These are phyloP conservation scores for Byssochlamys sp. DNA, from an alignment of 2,329 filamentous ascomycete genomes.

Conservation along the genomic window DNA sequence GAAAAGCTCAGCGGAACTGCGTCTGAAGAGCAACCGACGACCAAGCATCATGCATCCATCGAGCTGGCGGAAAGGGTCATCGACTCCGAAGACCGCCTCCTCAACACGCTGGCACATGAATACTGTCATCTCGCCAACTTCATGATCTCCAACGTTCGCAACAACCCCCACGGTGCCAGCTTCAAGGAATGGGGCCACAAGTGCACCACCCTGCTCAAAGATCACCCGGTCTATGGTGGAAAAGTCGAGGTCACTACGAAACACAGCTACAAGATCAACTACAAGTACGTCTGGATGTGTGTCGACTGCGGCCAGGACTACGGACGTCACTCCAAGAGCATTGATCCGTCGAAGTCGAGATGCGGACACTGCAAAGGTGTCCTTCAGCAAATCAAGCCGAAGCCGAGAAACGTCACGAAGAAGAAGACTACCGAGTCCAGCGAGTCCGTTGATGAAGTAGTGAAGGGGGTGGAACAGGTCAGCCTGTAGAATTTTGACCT, in stretches of 20 bases:
- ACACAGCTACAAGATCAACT: constrained; percentile 81
- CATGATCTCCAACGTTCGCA: constrained; percentile 67
- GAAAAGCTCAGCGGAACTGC: constrained; percentile 39
- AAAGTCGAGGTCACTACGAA: constrained; percentile 73
- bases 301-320: constrained; percentile 59
- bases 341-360: constrained; percentile 60
- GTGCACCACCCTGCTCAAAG: constrained; percentile 27
- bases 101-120: constrained; percentile 91
- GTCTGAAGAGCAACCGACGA: constrained; percentile 3
- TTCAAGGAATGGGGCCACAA: constrained; percentile 62
- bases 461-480: neutral
- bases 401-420: constrained; percentile 45
- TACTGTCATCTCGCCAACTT: constrained; percentile 92
- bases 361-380: constrained; percentile 67
- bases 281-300: constrained; percentile 85
- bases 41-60: constrained; percentile 59
- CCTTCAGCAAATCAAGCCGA: constrained; percentile 70
- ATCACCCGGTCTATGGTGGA: constrained; percentile 47
- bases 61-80: constrained; percentile 86
- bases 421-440: constrained; percentile 13
- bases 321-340: constrained; percentile 76
- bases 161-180: constrained; percentile 69
- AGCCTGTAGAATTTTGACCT: neutral
- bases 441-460: neutral
- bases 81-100: constrained; percentile 61